Evolutionary conservation across 352 stramenopile genomes (phyloP), one percentile per base, ranked within the genome.

Genomic region (Pythium vanterpoolii): DNA sequence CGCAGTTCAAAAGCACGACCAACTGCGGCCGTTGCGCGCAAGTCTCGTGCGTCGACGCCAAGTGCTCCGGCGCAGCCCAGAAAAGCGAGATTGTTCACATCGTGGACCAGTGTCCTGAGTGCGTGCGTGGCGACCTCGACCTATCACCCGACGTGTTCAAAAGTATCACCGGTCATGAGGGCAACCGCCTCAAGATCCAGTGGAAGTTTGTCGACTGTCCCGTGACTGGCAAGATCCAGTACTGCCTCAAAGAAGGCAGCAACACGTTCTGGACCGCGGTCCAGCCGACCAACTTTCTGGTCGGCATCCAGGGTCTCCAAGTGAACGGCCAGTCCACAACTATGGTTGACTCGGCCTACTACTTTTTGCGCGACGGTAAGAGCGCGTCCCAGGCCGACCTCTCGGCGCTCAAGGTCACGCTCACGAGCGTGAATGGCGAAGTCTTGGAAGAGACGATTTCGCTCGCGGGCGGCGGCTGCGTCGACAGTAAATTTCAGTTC

Each of bases 311-410:
- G 64, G 81, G 60, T 59, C 33, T 89, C 44, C 64, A 60, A 27
- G 80, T 91, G 51, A 82, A 89, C 38, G 76, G 74, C 23, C 60
- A 87, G 42, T 44, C 63, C 10, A 83, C 77, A 13, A 71, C 47
- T 5, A 76, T 91, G 77, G 68, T 91, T 16, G 64, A 77, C 42
- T 89, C 77, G 23, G 77, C 75, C 1, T 89, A 80, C 36, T 91
- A 89, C 31, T 90, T 86, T 42, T 31, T 87, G 30, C 50, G 76
- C 16, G 72, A 92, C 51, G 77, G 71, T 16, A 66, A 68, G 8
- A 79, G 74, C 14, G 31, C 67, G 19, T 69, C 43, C 19, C 60
- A 77, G 30, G 69, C 64, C 4, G 72, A 87, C 16, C 56, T 89
- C 27, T 62, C 43, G n/a, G 61, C 69, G 0, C 27, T 89, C 21